Evolutionary conservation across 805 yeast species (phyloP).

Genomic region (Pichia sporocuriosa): DNA sequence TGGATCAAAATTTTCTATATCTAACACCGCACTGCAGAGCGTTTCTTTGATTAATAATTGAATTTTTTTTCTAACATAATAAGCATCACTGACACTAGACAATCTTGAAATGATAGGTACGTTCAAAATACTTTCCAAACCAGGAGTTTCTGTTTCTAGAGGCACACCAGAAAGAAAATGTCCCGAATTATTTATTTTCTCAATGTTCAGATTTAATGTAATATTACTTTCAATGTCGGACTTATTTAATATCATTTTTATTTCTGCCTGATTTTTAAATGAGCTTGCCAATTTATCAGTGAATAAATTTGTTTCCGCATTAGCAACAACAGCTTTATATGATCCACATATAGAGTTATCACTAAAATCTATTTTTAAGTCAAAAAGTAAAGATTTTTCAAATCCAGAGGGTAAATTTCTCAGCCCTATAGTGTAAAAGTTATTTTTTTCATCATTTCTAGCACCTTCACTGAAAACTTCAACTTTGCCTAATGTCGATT

Average conservation of each 20-base stretch:
- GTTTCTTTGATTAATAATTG: conserved; percentile 28
- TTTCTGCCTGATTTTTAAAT: background rate
- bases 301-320: background rate
- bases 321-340: conserved; percentile 3
- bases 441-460: background rate
- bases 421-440: conserved; percentile 6
- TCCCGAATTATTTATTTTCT: conserved; percentile 2
- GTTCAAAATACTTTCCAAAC: conserved; percentile 7
- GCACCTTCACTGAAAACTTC: background rate
- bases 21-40: conserved; percentile 17
- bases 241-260: conserved; percentile 1
- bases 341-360: conserved; percentile 9
- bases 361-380: conserved; percentile 18
- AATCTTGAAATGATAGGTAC: conserved; percentile 24
- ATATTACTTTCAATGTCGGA: conserved; percentile 10
- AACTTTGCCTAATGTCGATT: conserved; percentile 11
- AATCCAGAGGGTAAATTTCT: conserved; percentile 20
- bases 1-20: conserved; percentile 9
- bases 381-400: conserved; percentile 20
- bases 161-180: no score
- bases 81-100: conserved; percentile 31
- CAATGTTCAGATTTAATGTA: conserved; percentile 21
- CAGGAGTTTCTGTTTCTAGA: background rate
- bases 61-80: conserved; percentile 31
- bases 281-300: conserved; percentile 2